A percentile compares a stretch with the other conserved stretches of the same genome.
These are phyloP conservation scores for Penicillium sp. DNA, from an alignment of 2,329 filamentous ascomycete species.

Conservation along the genomic window DNA sequence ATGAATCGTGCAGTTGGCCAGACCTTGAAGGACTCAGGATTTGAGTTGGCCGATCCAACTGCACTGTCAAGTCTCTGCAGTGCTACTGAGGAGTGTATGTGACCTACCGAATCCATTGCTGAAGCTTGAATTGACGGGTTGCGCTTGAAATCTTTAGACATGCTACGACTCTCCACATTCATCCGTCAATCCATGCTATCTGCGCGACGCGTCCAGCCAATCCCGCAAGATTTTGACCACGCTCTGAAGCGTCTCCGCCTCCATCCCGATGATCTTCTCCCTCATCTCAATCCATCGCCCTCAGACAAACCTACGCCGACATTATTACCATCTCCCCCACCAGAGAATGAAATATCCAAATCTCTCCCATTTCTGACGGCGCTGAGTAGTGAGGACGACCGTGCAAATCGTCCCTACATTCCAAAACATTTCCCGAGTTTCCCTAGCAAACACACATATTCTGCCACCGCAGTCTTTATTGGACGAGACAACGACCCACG, in stretches of 20 bases:
- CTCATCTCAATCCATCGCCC: conserved; percentile 32
- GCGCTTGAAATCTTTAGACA: conserved; percentile 44
- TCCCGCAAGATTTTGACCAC: conserved; percentile 59
- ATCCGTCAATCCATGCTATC: conserved; percentile 59
- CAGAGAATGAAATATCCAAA: conserved; percentile 37
- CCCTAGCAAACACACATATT: conserved; percentile 64
- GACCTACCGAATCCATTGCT: not conserved
- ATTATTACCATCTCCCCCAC: conserved; percentile 41
- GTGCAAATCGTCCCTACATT: conserved; percentile 53
- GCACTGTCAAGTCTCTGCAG: conserved; percentile 57
- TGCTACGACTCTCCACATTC: conserved; percentile 53
- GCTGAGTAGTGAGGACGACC: conserved; percentile 48
- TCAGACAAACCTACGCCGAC: conserved; percentile 23
- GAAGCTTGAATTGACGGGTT: conserved; percentile 17
- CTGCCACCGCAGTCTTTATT: conserved; percentile 58
- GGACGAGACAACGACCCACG: conserved; percentile 59
- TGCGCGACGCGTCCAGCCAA: conserved; percentile 54
- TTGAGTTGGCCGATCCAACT: conserved; percentile 53
- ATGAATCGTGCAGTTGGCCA: conserved; percentile 56
- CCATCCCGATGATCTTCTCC: conserved; percentile 33
- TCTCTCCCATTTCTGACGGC: conserved; percentile 50
- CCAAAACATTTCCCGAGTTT: conserved; percentile 61
- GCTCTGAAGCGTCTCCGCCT: conserved; percentile 35
- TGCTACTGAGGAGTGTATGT: conserved; percentile 59
- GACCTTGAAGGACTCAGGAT: conserved; percentile 53